These are phyloP conservation scores for Dictyostelium citrinum DNA, from an alignment of 78 protist species.

Conservation along the genomic window DNA sequence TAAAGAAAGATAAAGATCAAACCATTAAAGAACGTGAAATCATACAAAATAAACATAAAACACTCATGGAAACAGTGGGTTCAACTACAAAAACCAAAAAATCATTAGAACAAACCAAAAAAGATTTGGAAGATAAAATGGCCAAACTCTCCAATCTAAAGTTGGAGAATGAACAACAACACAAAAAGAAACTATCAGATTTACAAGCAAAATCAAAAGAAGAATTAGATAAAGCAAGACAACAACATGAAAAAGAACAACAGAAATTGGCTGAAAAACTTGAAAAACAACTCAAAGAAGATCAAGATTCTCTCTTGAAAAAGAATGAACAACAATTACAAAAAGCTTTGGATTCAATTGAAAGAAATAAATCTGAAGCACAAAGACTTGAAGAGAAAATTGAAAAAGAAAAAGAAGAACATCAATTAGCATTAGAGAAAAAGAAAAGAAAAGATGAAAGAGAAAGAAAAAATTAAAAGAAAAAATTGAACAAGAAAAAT, in stretches of 20 bases:
- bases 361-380: not conserved
- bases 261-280: not conserved
- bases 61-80: not conserved
- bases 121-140: slow-evolving; percentile 36
- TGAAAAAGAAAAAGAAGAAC: slow-evolving; percentile 9
- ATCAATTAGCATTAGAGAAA: not conserved
- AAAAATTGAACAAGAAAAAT: not conserved
- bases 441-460: slow-evolving; percentile 54
- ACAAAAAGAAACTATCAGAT: slow-evolving; percentile 17
- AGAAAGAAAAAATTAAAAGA: slow-evolving; percentile 27
- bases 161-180: not conserved
- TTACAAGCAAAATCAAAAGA: not conserved
- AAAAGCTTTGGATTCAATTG: not conserved
- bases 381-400: slow-evolving; percentile 2
- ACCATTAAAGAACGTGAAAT: slow-evolving; percentile 22
- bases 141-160: not conserved
- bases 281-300: slow-evolving; percentile 9
- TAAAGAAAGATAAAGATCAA: slow-evolving; percentile 39
- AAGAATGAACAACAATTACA: slow-evolving; percentile 5
- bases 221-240: not conserved
- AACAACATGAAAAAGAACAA: not conserved
- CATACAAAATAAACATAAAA: not conserved
- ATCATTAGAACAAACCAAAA: slow-evolving; percentile 11
- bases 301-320: slow-evolving; percentile 4
- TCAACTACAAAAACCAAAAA: not conserved